Percentiles rank a stretch among this genome's conserved stretches.
phyloP scores from a whole-genome alignment of 306 rosid genomes.

The Pachyrhizus erosus region DNA sequence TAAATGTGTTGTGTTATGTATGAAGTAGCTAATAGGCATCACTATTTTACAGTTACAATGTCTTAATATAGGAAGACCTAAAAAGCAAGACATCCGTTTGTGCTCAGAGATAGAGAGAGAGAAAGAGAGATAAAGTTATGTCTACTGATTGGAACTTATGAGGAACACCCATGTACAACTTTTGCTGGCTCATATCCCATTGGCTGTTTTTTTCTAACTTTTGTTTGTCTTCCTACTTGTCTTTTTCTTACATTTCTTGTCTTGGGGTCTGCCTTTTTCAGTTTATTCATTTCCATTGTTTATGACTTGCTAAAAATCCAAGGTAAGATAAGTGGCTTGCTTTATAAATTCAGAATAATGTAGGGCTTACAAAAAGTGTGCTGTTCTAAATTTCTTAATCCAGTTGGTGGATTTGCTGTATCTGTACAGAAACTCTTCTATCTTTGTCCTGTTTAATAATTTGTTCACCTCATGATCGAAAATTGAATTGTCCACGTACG shows the following conservation, averaged over 20 bases:
- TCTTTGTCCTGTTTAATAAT: conserved; percentile 40
- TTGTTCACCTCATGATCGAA: conserved; percentile 16
- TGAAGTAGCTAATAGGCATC: conserved; percentile 42
- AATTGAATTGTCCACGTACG: conserved; percentile 16
- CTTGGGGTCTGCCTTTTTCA: conserved; percentile 36
- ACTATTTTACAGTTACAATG: conserved; percentile 77
- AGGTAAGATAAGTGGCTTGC: conserved; percentile 36
- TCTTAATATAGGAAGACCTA: conserved; percentile 68
- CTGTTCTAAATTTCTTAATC: conserved; percentile 32
- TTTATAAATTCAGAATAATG: conserved; percentile 42
- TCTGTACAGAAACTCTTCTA: conserved; percentile 43
- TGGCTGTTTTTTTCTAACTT: conserved; percentile 41
- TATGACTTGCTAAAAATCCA: conserved; percentile 38
- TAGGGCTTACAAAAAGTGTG: conserved; percentile 34
- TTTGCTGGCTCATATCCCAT: conserved; percentile 42
- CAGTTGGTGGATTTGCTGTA: conserved; percentile 42
- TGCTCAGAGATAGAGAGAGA: conserved; percentile 39
- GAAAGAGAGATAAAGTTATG: conserved; percentile 46
- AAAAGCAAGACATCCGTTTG: conserved; percentile 49
- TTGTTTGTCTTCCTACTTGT: conserved; percentile 54
- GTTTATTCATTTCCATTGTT: conserved; percentile 36
- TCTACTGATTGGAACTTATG: conserved; percentile 48
- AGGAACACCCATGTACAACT: conserved; percentile 51
- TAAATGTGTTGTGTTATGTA: conserved; percentile 49
- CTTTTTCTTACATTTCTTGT: conserved; percentile 47